Conservation (phyloP, 2,329 filamentous ascomycete genomes). For the Dactylonectria estremocensis region DNA sequence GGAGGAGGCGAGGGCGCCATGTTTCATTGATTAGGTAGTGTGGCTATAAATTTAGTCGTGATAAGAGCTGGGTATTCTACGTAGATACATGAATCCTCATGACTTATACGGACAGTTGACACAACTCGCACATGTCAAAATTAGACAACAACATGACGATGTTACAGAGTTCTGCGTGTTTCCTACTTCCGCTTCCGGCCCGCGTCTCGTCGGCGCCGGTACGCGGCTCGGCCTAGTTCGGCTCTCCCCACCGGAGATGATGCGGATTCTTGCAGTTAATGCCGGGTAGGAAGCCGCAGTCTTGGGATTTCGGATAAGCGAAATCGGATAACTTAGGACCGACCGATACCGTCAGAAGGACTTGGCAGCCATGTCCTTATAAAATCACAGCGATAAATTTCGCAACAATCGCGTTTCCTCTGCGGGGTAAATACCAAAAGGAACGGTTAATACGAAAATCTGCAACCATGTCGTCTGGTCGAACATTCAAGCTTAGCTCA, state of each 20-base stretch:
- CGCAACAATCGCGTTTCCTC: neutral
- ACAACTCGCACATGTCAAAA: neutral
- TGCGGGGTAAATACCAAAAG: neutral
- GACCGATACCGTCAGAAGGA: neutral
- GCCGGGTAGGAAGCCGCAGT: constrained; percentile 2
- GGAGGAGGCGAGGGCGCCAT: constrained; percentile 55
- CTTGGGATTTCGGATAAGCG: neutral
- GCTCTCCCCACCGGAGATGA: neutral
- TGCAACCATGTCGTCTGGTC: constrained; percentile 43
- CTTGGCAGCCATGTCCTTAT: neutral
- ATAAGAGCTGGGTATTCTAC: neutral
- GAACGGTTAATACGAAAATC: neutral
- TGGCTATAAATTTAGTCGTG: neutral
- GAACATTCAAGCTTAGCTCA: constrained; percentile 51
- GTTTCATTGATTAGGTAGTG: neutral
- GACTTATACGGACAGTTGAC: neutral
- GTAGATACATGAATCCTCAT: neutral
- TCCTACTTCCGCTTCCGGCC: neutral
- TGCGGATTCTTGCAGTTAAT: neutral
- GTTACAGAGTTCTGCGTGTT: neutral
- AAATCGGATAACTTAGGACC: neutral
- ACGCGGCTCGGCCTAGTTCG: constrained; percentile 1
- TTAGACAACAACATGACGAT: neutral
- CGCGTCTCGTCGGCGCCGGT: neutral
- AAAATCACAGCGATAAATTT: neutral